Base-by-base conservation (phyloP, 768 basidiomycete species). In the Wakefieldia striispora region DNA sequence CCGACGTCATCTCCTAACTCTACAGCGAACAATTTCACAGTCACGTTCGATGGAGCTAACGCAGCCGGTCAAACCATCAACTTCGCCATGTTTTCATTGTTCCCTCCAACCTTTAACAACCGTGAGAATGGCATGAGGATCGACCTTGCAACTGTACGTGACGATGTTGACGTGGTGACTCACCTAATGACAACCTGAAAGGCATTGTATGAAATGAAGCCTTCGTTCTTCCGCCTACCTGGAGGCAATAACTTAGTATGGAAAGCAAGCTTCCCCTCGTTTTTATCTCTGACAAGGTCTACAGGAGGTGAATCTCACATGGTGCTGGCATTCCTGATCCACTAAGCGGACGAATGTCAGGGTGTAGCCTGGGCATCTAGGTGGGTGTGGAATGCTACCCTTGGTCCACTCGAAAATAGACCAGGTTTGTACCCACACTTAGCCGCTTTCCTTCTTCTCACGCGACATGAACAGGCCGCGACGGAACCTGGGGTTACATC, bases 361-460 rank as follows among this genome's bases (percentile, higher is more conserved):
- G 82, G 82, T 0, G 73, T 79, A 65, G 77, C 75, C 1, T 61
- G 71, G 20, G 71, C 69, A 7, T 72, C 72, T 1, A 70, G 82
- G 16, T 85, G 84, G 84, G 74, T 79, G 52, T 85, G 84, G 84
- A 81, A 82, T 53, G 72, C 73, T 5, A 85, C 83, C 2, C 72
- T 83, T 24, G 80, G 81, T 1, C 69, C 78, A 1, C 61, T 83
- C 12, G 61, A 72, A 4, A 65, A 78, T 50, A 67, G 82, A 40
- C 82, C 82, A 16, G 55, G 57, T 58, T 36, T 6, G 48, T 49
- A 6, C 17, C 38, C 26, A 13, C 13, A 16, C 16, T 40, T 36
- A 1, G 1, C 4, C 9, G 24, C 2, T 9, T 35, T 36, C 0
- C 16, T 16, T 20, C 34, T 8, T 14, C 33, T 52, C 12, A 56